A percentile compares a stretch with the other conserved stretches of the same genome.
Evolutionary conservation across 192 early-diverging fungal genomes (phyloP).

Genomic region (Dissophora globulifera): DNA sequence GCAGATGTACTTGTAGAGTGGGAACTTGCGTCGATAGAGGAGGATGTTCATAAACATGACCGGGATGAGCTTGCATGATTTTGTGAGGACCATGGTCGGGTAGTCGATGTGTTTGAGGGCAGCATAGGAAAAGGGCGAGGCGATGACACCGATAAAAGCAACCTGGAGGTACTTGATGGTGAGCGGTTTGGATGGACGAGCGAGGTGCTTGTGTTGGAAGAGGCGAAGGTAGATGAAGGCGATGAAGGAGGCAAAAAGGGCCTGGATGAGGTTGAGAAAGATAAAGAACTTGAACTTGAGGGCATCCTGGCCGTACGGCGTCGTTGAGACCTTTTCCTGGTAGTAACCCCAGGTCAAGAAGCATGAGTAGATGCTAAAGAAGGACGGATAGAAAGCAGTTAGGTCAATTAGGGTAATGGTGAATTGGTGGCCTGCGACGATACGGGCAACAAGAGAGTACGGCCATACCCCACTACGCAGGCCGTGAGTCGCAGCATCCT

Average conservation of each 20-base stretch:
- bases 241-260: slow-evolving; percentile 78
- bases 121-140: slow-evolving; percentile 93
- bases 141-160: slow-evolving; percentile 76
- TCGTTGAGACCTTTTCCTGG: slow-evolving; percentile 93
- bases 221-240: slow-evolving; percentile 81
- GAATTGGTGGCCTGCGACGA: no score
- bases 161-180: slow-evolving; percentile 78
- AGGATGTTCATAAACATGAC: slow-evolving; percentile 96
- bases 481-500: slow-evolving; percentile 59
- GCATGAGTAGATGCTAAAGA: slow-evolving; percentile 87
- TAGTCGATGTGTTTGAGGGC: slow-evolving; percentile 95
- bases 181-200: slow-evolving; percentile 45
- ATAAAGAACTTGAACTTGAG: slow-evolving; percentile 89
- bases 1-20: slow-evolving; percentile 87
- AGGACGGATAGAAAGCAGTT: no score
- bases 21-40: slow-evolving; percentile 88
- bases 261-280: slow-evolving; percentile 90
- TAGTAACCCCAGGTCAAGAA: slow-evolving; percentile 96
- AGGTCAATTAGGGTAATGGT: no score
- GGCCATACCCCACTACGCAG: slow-evolving; percentile 51
- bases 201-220: slow-evolving; percentile 57
- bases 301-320: slow-evolving; percentile 75
- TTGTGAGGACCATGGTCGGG: slow-evolving; percentile 96
- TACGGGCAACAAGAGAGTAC: no score
- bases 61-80: slow-evolving; percentile 96